Conservation (phyloP, 495 filamentous ascomycete genomes). For the Lasiosphaeria hispida region DNA sequence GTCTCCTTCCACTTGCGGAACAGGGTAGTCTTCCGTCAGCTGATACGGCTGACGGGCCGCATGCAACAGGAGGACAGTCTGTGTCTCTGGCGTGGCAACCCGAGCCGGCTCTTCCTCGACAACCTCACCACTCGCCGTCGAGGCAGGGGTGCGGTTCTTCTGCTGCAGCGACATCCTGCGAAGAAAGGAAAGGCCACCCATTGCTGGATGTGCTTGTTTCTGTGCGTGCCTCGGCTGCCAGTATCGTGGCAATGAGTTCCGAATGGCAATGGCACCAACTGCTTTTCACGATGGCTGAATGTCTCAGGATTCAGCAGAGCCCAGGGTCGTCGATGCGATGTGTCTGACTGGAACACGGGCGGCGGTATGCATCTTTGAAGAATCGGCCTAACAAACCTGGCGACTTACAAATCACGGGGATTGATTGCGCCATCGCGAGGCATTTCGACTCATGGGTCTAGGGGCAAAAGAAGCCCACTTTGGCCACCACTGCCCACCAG, state of each 20-base stretch:
- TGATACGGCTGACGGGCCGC: slow-evolving; percentile 43
- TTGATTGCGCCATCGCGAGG: slow-evolving; percentile 25
- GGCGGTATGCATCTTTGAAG: not conserved
- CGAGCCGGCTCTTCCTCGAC: slow-evolving; percentile 1
- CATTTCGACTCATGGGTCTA: slow-evolving; percentile 14
- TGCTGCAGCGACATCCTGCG: slow-evolving; percentile 22
- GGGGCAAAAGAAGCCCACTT: not conserved
- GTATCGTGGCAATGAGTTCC: too few relatives aligned
- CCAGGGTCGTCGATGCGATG: too few relatives aligned
- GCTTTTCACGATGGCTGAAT: too few relatives aligned
- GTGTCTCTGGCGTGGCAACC: slow-evolving; percentile 22
- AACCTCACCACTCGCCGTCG: not conserved
- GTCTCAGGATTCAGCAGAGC: too few relatives aligned
- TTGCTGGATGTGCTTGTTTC: not conserved
- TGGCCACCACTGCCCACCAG: too few relatives aligned
- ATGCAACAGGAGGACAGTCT: slow-evolving; percentile 46
- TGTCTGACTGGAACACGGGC: not conserved
- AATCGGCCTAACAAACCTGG: not conserved
- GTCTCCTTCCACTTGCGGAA: slow-evolving; percentile 41
- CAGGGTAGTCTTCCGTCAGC: slow-evolving; percentile 42
- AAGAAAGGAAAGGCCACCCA: slow-evolving; percentile 21
- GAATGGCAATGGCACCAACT: too few relatives aligned
- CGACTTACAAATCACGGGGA: slow-evolving; percentile 15
- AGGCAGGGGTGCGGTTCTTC: not conserved
- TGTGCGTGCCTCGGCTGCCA: not conserved